These are phyloP conservation scores for Yamadazyma spencermartinsiae DNA, from an alignment of 1,139 yeast genomes.

Conservation along the genomic window DNA sequence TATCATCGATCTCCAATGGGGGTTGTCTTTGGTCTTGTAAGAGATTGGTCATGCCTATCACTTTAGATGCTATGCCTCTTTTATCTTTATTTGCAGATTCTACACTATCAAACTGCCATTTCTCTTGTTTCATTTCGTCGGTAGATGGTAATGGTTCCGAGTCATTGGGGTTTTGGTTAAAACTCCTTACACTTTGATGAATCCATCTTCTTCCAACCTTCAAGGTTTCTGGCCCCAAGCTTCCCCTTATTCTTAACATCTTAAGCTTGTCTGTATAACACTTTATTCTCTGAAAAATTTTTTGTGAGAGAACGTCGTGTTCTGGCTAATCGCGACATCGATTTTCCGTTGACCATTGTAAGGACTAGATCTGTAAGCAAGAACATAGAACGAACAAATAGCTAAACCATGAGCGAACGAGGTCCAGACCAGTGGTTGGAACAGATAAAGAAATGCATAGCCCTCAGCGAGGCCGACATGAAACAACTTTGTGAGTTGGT, in stretches of 20 bases:
- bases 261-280: too few species aligned
- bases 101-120: slow-evolving; percentile 12
- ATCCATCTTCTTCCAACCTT: neutral
- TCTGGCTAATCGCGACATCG: too few species aligned
- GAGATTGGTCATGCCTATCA: slow-evolving; percentile 30
- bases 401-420: slow-evolving; percentile 78
- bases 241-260: too few species aligned
- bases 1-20: slow-evolving; percentile 24
- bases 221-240: neutral
- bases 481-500: slow-evolving; percentile 93
- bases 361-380: neutral
- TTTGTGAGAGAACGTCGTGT: too few species aligned
- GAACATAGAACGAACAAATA: too few species aligned
- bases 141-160: slow-evolving; percentile 12
- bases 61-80: slow-evolving; percentile 19
- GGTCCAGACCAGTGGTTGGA: slow-evolving; percentile 98
- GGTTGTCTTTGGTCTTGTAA: slow-evolving; percentile 24
- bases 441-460: slow-evolving; percentile 85
- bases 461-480: slow-evolving; percentile 91
- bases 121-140: slow-evolving; percentile 34
- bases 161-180: neutral
- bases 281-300: too few species aligned
- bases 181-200: neutral
- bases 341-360: too few species aligned
- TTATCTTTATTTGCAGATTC: slow-evolving; percentile 3